phyloP scores from a whole-genome alignment of 1,284 basidiomycete genomes.

The Blastosporella zonata region DNA sequence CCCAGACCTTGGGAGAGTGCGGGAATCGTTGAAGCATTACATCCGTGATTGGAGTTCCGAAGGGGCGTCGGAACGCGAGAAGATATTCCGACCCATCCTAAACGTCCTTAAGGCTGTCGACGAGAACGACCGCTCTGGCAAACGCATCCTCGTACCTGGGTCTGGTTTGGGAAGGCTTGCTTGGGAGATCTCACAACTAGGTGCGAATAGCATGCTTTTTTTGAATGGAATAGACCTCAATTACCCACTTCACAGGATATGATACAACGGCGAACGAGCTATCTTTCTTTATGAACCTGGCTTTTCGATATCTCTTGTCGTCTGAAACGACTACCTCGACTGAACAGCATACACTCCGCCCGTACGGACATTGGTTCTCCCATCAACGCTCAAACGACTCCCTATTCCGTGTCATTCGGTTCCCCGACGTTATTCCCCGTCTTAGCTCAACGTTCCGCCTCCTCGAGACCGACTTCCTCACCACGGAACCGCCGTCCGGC shows the following conservation, averaged over 20 bases:
- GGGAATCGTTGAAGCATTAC: constrained; percentile 63
- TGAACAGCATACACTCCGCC: constrained; percentile 51
- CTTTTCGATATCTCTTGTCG: constrained; percentile 54
- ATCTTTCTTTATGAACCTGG: constrained; percentile 63
- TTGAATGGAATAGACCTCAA: not conserved
- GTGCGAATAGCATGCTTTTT: constrained; percentile 28
- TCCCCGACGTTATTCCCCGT: constrained; percentile 60
- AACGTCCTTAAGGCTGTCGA: constrained; percentile 37
- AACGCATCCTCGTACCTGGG: constrained; percentile 58
- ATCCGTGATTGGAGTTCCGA: constrained; percentile 65
- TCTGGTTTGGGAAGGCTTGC: constrained; percentile 61
- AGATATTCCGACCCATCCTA: constrained; percentile 55
- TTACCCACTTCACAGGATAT: constrained; percentile 36
- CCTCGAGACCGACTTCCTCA: constrained; percentile 53
- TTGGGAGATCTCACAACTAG: constrained; percentile 62
- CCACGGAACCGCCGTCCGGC: constrained; percentile 25
- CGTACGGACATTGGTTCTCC: constrained; percentile 66
- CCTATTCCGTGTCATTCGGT: constrained; percentile 48
- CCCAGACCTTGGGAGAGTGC: constrained; percentile 35
- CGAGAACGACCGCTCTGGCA: constrained; percentile 25
- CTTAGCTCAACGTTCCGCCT: constrained; percentile 40
- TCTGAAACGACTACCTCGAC: constrained; percentile 35
- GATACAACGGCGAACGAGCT: constrained; percentile 57
- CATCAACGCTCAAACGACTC: constrained; percentile 53
- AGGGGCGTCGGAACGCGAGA: constrained; percentile 47